Evolutionary conservation across 306 rosid species (phyloP).

Genomic region (Bauhinia variegata): DNA sequence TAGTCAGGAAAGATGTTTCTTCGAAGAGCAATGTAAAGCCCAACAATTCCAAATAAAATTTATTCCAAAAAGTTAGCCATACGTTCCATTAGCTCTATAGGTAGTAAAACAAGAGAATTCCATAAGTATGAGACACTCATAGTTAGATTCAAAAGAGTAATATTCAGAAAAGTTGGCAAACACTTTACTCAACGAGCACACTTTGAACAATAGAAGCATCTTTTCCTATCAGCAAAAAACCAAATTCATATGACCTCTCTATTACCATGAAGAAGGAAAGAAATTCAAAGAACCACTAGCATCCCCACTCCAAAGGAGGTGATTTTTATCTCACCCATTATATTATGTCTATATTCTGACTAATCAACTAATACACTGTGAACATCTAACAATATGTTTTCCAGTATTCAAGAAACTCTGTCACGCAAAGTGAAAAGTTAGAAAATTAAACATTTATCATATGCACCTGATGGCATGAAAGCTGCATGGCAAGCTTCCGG

Average conservation of each 20-base stretch:
- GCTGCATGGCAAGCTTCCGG: conserved; percentile 53
- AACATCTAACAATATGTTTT: too few species aligned
- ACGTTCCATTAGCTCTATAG: not conserved
- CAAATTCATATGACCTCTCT: conserved; percentile 17
- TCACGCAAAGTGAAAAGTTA: conserved; percentile 1
- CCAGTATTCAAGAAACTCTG: too few species aligned
- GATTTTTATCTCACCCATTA: not conserved
- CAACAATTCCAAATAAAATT: not conserved
- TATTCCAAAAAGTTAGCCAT: conserved; percentile 8
- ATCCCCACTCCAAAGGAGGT: conserved; percentile 11
- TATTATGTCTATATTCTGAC: not conserved
- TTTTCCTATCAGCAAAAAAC: not conserved
- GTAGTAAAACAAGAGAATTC: conserved; percentile 25
- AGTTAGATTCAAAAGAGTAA: conserved; percentile 5
- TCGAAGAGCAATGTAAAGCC: not conserved
- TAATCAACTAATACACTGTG: not conserved
- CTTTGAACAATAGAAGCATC: too few species aligned
- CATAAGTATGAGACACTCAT: not conserved
- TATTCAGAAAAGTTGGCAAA: conserved; percentile 14
- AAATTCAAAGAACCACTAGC: conserved; percentile 7
- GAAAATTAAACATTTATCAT: not conserved
- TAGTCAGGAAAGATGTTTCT: not conserved
- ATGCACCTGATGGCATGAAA: conserved; percentile 85
- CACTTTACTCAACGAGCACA: conserved; percentile 3
- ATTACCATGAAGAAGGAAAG: conserved; percentile 9